Evolutionary conservation across 2,329 filamentous ascomycete genomes (phyloP), one percentile per base, ranked within the genome.

Genomic region (Monosporascus sp.): DNA sequence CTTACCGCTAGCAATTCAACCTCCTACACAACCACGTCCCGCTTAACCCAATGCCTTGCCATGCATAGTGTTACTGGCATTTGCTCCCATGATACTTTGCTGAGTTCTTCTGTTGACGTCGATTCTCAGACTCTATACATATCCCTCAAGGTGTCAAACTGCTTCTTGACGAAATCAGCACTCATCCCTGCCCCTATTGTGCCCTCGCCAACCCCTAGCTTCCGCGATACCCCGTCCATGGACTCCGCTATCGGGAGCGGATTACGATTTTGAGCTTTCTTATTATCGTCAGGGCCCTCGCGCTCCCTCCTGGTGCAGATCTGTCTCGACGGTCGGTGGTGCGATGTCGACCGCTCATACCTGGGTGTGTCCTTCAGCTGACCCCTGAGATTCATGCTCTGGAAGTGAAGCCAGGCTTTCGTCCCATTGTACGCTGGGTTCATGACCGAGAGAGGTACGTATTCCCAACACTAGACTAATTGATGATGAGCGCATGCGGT

Each of bases 401-500:
- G 83, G 63, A 77, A 82, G 60, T 83, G 79, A 40, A 81, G 38
- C 76, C 75, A 84, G 0, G 79, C 77, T 60, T 85, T 85, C 2
- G 78, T 82, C 3, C 76, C 80, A 60, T 81, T 81, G 65, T 84
- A 85, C 1, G 82, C 76, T 0, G 79, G 80, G 58, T 81, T 84
- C 57, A 82, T 73, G 53, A 82, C 67, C 3, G 69, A 73, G 53
- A 76, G 74, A 0, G 81, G 80, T 0, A 78, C 65, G 55, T 75
- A 83, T 3, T 76, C 81, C 0, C 84, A 70, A 79, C 70, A 7
- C 74, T 80, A 1, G 76, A 78, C 1, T 84, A 74, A 56, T 84
- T 84, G 62, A 83, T 72, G 48, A 84, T 74, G 1, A 76, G 54
- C 0, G 74, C 70, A 1, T 65, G 58, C 20, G 69, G 65, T 51